These are phyloP conservation scores for Nitzschia sp. DNA, from an alignment of 108 stramenopile genomes.

Conservation along the genomic window DNA sequence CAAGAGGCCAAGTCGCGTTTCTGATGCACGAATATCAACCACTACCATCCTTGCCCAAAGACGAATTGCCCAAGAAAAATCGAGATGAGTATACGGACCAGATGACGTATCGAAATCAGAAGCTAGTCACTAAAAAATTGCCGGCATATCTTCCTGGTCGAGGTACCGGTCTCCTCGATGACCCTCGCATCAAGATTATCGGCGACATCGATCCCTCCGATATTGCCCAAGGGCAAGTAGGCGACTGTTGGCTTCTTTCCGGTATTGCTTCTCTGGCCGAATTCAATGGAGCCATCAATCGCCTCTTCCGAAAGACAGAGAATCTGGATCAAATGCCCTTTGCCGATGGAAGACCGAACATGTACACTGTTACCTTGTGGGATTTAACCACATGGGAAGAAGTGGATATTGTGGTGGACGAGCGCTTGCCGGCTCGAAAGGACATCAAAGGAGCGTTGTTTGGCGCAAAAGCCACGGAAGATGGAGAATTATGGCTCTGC, in stretches of 20 bases:
- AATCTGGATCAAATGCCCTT: slow-evolving; percentile 11
- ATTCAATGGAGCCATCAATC: slow-evolving; percentile 31
- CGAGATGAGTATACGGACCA: slow-evolving; percentile 31
- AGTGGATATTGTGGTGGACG: slow-evolving; percentile 31
- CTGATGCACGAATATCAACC: slow-evolving; percentile 23
- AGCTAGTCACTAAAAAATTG: slow-evolving; percentile 8
- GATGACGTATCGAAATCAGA: slow-evolving; percentile 17
- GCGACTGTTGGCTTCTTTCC: slow-evolving; percentile 34
- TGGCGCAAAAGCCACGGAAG: slow-evolving; percentile 16
- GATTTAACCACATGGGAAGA: slow-evolving; percentile 26
- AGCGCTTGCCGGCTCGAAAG: slow-evolving; percentile 5
- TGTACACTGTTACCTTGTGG: slow-evolving; percentile 22
- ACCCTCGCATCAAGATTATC: slow-evolving; percentile 35
- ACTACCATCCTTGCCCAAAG: slow-evolving; percentile 13
- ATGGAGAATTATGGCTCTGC: slow-evolving; percentile 24
- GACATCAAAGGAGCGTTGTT: slow-evolving; percentile 1
- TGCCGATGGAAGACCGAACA: slow-evolving; percentile 8
- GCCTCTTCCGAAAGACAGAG: slow-evolving; percentile 29
- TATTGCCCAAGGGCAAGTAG: slow-evolving; percentile 35
- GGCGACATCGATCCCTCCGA: slow-evolving; percentile 45
- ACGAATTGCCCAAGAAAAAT: slow-evolving; percentile 17
- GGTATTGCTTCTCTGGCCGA: slow-evolving; percentile 24
- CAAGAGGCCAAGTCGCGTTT: slow-evolving; percentile 16
- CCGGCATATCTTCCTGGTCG: slow-evolving; percentile 30
- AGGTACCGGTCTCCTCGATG: slow-evolving; percentile 35